Base-by-base conservation (phyloP, 306 rosid genomes). In the Cicer arietinum region DNA sequence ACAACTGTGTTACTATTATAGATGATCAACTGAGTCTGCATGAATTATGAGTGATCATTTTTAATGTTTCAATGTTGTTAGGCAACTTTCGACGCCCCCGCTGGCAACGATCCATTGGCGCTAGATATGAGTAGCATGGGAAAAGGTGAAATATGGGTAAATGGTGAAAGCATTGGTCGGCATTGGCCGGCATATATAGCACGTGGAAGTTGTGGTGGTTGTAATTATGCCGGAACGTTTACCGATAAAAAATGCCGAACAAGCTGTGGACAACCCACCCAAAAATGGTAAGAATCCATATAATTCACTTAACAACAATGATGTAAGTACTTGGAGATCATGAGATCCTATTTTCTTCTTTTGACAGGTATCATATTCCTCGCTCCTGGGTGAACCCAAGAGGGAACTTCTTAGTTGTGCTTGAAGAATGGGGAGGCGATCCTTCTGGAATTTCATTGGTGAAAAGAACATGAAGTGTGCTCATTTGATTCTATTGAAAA, bases 351-450 rank as follows among this genome's bases (percentile, higher is more conserved):
- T 5, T 16, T 43, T 69, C 59, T 30, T 30, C 22, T 8, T 67
- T 60, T 16, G 52, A 68, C 89, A 95, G 99, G 99, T 95, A 92
- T 71, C 99, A 95, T 52, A 88, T 95, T 79, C 99, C 99, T 17
- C 96, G 90, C 6, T 71, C 96, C 0, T 95, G 99, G 99, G 76
- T 95, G 80, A 87, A 81, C 39, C 78, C 97, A 4, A 84, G 84
- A 0, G 96, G 92, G n/a, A 95, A 95, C 73, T 35, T 62, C 50
- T 56, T 95, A 81, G 97, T 90, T 67, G 89, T 95, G 80, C 85
- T 95, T 50, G 98, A 95, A 72, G 99, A 95, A 86, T 83, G 84
- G 91, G 99, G 99, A 12, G 99, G 99, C 40, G 90, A 95, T 48
- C 90, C 96, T 17, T 13, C 43, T 1, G 86, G 85, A 76, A 86